Base-by-base conservation (phyloP, 805 yeast genomes). In the Cyberlindnera maritima region DNA sequence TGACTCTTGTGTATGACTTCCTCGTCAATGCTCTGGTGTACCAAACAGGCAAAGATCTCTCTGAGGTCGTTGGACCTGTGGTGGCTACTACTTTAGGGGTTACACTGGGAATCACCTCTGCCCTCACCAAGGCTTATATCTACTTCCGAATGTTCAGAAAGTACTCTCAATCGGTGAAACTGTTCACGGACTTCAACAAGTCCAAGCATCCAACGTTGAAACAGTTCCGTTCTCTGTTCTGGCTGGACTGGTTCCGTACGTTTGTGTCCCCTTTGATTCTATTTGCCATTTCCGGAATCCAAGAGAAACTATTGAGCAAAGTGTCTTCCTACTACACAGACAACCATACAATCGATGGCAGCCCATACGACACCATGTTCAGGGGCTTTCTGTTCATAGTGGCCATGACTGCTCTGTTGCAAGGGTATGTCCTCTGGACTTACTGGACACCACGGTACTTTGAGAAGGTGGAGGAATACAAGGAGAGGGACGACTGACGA, bases 401-500 rank as follows among this genome's bases (percentile, higher is more conserved):
- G n/a, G 3, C 18, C 11, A 3, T 34, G 12, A 17, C 7, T 18
- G 23, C 6, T 3, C n/a, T 9, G 4, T n/a, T 34, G 6, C 13
- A 36, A 18, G 18, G 12, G 2, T 36, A 36, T 18, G 18, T 36
- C 18, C 3, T 14, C 11, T 14, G 32, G 23, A 39, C 13, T 15
- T 38, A 34, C 36, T 44, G 47, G 47, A 39, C 23, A 4, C 47
- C 47, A 13, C 14, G 17, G 23, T 36, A 39, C 35, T 44, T 26
- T 25, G 19, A 34, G 14, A 28, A 34, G 21, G 26, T 26, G 11
- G 28, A 14, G 28, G 43, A 38, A 32, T 38, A 44, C 34, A 38
- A 44, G 23, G 43, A 38, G 29, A 37, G 42, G 13, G 42, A 43
- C 15, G 46, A 43, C 28, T 43, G 36, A 33, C 28, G 28, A 25